phyloP scores from a whole-genome alignment of 352 stramenopile genomes.

The Phytophthora capsici region DNA sequence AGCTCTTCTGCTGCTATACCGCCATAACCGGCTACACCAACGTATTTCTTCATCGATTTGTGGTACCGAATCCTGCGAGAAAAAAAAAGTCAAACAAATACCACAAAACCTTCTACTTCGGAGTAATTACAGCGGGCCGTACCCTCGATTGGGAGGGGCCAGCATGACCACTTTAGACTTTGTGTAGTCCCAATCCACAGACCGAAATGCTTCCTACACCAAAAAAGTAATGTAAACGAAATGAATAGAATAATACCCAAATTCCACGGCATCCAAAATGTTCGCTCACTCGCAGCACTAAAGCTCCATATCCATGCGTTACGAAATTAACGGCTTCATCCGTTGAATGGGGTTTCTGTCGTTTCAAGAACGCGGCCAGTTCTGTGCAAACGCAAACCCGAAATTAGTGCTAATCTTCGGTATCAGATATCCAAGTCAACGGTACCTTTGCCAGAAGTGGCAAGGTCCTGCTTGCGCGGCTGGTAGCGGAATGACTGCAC shows the following conservation, averaged over 20 bases:
- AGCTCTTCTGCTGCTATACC: conserved; percentile 70
- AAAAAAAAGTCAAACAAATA: conserved; percentile 3
- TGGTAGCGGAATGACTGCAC: conserved; percentile 61
- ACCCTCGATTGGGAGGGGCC: conserved; percentile 74
- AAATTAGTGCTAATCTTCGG: not conserved
- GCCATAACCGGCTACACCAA: conserved; percentile 62
- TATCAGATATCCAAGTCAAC: conserved; percentile 2
- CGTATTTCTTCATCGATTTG: conserved; percentile 59
- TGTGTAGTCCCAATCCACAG: conserved; percentile 74
- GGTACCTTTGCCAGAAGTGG: conserved; percentile 49
- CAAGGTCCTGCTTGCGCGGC: conserved; percentile 45
- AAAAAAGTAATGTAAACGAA: conserved; percentile 2
- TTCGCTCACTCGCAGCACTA: conserved; percentile 62
- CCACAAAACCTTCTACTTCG: not conserved
- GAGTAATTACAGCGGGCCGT: not conserved
- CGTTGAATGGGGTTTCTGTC: conserved; percentile 65
- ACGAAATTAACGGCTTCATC: conserved; percentile 74
- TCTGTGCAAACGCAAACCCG: conserved; percentile 18
- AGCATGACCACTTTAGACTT: conserved; percentile 82
- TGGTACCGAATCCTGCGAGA: conserved; percentile 63
- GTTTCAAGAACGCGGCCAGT: conserved; percentile 56
- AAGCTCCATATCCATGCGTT: conserved; percentile 72
- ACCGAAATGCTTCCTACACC: conserved; percentile 70
- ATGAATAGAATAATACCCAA: not conserved
- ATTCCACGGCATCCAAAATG: not conserved